A percentile compares a stretch with the other conserved stretches of the same genome.
Evolutionary conservation across 2,329 filamentous ascomycete species (phyloP).

Genomic region (Arthrobotrys sinensis): DNA sequence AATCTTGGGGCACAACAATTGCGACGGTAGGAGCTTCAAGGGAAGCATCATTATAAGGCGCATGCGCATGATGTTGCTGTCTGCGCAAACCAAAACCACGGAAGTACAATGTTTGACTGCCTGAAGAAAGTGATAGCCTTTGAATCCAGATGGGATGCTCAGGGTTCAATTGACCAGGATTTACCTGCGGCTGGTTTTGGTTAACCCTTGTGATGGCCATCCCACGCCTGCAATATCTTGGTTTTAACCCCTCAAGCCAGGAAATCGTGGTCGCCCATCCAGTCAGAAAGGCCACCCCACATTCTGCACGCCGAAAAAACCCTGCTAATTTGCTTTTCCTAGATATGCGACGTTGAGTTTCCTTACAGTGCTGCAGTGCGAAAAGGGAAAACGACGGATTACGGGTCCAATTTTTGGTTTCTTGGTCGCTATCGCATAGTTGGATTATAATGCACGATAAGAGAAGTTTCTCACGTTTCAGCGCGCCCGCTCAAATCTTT

Average conservation of each 20-base stretch:
- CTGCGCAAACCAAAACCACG: background rate
- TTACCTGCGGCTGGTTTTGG: conserved; percentile 7
- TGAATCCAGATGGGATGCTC: conserved; percentile 1
- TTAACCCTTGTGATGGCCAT: conserved; percentile 41
- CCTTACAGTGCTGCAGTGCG: background rate
- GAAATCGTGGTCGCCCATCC: conserved; percentile 38
- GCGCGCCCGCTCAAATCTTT: conserved; percentile 15
- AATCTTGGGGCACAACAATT: conserved; percentile 20
- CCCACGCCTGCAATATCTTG: conserved; percentile 29
- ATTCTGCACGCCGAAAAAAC: conserved; percentile 31
- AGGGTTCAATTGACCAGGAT: conserved; percentile 3
- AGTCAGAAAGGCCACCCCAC: conserved; percentile 38
- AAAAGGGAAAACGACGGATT: conserved; percentile 3
- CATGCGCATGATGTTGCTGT: no score
- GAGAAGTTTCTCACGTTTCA: conserved; percentile 33
- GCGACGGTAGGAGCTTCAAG: conserved; percentile 10
- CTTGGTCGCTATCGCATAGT: conserved; percentile 31
- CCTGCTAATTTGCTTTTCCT: conserved; percentile 54
- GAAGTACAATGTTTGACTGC: background rate
- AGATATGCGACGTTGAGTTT: conserved; percentile 23
- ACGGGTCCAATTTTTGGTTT: background rate
- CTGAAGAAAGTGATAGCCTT: background rate
- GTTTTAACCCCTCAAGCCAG: conserved; percentile 33
- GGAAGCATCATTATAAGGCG: no score
- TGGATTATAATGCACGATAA: conserved; percentile 33